Base-by-base conservation (phyloP, 2,329 filamentous ascomycete species). In the Xylariaceae sp. region DNA sequence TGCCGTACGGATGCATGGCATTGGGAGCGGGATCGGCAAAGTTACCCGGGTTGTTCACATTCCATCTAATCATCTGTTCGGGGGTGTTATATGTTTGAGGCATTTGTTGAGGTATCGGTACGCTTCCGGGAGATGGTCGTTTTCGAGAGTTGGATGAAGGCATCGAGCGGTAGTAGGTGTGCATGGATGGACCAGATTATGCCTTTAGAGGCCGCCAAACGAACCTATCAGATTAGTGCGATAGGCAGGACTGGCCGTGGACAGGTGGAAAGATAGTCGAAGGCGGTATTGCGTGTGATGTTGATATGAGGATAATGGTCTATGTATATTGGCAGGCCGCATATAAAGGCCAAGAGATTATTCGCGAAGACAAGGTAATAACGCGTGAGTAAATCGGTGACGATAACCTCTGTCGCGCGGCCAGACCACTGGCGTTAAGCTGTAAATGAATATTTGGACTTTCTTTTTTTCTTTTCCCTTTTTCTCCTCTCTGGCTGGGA, bases 41-140 rank as follows among this genome's bases (percentile, higher is more conserved):
- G 52, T 60, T 64, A 13, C 64, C 67, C 48, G 72, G 64, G 62
- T 68, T 71, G 55, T 75, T 77, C 60, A 78, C 76, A 60, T 77
- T 80, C 82, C 82, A 85, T 71, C 80, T 77, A 51, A 82, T 67
- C 64, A 82, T 79, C 71, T 82, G 80, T 52, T 81, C 80, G 71
- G 72, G 72, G 60, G 70, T 58, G 72, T 64, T 75, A 63, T 73
- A 76, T 17, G 73, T 66, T 51, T 73, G 71, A 58, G 80, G 77
- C 69, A 80, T 73, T 65, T 75, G 76, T 34, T 75, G 74, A 56
- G 62, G 67, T 59, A 69, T 66, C 3, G 71, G 70, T 58, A 69
- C 44, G 56, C 63, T 71, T 62, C 71, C 71, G 42, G 70, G 71
- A 55, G 71, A 69, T 65, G 70, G 68, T 62, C 71, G 66, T 66